Conservation (phyloP, 2,329 filamentous ascomycete genomes). For the Knufia petricola region DNA sequence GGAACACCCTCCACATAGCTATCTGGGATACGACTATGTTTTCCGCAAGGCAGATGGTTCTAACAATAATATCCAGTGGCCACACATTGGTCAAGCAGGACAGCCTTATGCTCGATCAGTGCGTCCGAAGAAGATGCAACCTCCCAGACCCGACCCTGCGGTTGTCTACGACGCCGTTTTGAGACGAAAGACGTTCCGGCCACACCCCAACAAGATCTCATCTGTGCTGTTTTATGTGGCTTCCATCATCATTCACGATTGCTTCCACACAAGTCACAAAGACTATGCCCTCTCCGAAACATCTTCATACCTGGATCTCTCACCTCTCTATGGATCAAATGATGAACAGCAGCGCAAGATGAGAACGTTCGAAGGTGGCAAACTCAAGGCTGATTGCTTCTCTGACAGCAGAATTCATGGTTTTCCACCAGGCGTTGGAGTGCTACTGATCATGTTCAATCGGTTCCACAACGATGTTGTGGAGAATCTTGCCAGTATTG, state of each 20-base stretch:
- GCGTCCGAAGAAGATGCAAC: conserved; percentile 43
- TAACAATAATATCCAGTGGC: conserved; percentile 59
- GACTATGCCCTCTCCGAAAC: conserved; percentile 55
- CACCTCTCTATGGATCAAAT: conserved; percentile 59
- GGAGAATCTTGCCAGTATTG: conserved; percentile 70
- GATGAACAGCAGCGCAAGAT: conserved; percentile 41
- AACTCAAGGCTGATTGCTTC: conserved; percentile 63
- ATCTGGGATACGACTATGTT: conserved; percentile 45
- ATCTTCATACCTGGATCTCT: conserved; percentile 62
- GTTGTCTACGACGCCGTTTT: conserved; percentile 38
- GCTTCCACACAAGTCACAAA: conserved; percentile 59
- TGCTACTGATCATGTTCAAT: conserved; percentile 63
- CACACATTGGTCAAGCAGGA: conserved; percentile 57
- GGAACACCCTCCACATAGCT: conserved; percentile 60
- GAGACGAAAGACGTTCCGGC: conserved; percentile 34
- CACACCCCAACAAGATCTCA: conserved; percentile 62
- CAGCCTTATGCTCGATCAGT: conserved; percentile 59
- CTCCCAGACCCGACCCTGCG: conserved; percentile 58
- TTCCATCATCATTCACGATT: conserved; percentile 62
- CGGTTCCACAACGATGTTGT: conserved; percentile 80
- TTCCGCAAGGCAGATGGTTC: conserved; percentile 64
- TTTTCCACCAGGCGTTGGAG: conserved; percentile 62
- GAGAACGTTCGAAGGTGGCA: conserved; percentile 58
- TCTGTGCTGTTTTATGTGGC: conserved; percentile 65
- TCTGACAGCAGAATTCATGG: conserved; percentile 60